Evolutionary conservation across 371 early-diverging fungal species (phyloP).

Genomic region (Actinomucor elegans): DNA sequence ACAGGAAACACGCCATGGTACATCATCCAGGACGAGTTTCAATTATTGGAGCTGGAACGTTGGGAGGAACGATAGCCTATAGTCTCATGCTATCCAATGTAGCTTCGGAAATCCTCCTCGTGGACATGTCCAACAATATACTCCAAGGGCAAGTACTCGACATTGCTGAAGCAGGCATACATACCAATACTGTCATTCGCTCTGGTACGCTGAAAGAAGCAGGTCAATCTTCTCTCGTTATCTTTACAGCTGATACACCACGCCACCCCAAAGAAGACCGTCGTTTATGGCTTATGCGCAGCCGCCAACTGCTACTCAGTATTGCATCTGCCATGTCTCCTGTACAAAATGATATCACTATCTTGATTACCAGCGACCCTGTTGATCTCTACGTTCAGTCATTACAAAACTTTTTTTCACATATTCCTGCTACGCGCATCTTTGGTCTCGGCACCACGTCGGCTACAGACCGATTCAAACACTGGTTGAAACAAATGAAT

Average conservation of each 20-base stretch:
- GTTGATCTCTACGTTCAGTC: constrained; percentile 75
- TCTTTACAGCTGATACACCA: constrained; percentile 27
- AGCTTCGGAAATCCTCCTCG: constrained; percentile 60
- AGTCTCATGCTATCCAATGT: constrained; percentile 60
- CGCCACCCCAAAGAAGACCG: constrained; percentile 29
- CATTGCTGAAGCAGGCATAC: constrained; percentile 66
- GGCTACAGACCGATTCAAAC: constrained; percentile 66
- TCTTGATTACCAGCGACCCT: constrained; percentile 76
- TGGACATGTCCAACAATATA: constrained; percentile 63
- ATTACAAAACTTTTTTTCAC: constrained; percentile 64
- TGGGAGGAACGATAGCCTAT: constrained; percentile 66
- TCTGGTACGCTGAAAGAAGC: constrained; percentile 63
- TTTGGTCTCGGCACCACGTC: constrained; percentile 82
- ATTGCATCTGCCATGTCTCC: constrained; percentile 68
- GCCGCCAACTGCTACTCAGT: constrained; percentile 64
- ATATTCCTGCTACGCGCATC: constrained; percentile 69
- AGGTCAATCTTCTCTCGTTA: constrained; percentile 22
- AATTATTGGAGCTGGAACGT: constrained; percentile 56
- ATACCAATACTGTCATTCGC: constrained; percentile 54
- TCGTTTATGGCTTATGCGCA: constrained; percentile 66
- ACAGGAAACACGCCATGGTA: constrained; percentile 5
- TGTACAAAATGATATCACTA: constrained; percentile 59
- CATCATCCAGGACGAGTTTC: constrained; percentile 32
- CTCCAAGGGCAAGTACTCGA: constrained; percentile 75
- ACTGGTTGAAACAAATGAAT: constrained; percentile 50